Percentiles rank a stretch among this genome's conserved stretches.
phyloP scores from a whole-genome alignment of 2,329 filamentous ascomycete species.

The Stylonectria norvegica region DNA sequence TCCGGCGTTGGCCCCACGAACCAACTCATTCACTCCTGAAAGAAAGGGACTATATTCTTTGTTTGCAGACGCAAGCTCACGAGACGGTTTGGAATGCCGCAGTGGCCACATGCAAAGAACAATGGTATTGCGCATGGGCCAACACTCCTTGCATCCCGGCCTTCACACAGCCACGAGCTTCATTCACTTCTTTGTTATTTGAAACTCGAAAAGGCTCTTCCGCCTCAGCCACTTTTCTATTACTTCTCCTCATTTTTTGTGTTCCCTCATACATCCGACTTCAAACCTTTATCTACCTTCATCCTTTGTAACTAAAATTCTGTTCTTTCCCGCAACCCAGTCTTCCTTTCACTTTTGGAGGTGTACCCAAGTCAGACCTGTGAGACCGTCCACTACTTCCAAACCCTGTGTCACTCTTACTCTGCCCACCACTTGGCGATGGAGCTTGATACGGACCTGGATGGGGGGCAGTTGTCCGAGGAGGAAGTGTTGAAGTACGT shows the following conservation, averaged over 20 bases:
- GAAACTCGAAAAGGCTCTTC: not conserved
- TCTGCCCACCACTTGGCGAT: not conserved
- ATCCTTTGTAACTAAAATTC: not conserved
- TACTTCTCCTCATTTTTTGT: not conserved
- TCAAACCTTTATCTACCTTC: no score
- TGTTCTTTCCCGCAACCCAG: not conserved
- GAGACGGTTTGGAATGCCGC: constrained; percentile 1
- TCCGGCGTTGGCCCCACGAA: no score
- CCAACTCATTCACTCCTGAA: not conserved
- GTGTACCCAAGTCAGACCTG: not conserved
- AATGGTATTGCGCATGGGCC: constrained; percentile 11
- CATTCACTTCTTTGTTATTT: not conserved
- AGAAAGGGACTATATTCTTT: constrained; percentile 1
- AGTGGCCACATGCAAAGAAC: constrained; percentile 7
- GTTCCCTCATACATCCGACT: no score
- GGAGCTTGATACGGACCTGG: no score
- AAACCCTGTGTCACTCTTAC: constrained; percentile 5
- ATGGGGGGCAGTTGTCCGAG: constrained; percentile 4
- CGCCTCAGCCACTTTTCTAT: not conserved
- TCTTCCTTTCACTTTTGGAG: not conserved
- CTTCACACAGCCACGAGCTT: no score
- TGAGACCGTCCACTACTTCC: not conserved
- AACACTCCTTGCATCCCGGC: constrained; percentile 2
- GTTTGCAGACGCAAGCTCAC: constrained; percentile 2
- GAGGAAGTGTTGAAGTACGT: not conserved